Evolutionary conservation across 768 basidiomycete species (phyloP).

Genomic region (Arthromyces matolae): DNA sequence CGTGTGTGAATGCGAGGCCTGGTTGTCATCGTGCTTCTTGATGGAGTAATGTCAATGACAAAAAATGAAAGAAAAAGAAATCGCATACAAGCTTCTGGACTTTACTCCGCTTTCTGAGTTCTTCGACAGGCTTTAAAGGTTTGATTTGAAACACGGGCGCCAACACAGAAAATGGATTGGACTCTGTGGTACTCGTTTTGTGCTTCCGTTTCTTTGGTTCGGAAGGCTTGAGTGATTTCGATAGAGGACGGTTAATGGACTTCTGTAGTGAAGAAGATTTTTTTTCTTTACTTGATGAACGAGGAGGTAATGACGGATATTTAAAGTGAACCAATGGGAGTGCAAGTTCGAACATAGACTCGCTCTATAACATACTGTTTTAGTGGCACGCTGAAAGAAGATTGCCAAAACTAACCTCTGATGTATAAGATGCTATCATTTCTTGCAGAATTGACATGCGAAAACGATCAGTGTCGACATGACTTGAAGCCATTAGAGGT

Average conservation of each 20-base stretch:
- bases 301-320: not conserved
- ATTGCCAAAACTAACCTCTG: no score
- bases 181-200: no score
- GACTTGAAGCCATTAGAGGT: not conserved
- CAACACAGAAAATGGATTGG: not conserved
- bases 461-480: not conserved
- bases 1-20: no score
- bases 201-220: not conserved
- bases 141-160: not conserved
- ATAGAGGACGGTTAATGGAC: no score
- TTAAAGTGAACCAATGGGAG: not conserved
- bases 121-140: not conserved
- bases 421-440: not conserved
- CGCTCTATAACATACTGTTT: no score
- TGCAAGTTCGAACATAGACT: no score
- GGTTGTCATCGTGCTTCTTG: no score
- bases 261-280: not conserved
- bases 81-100: not conserved
- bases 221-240: not conserved
- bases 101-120: not conserved
- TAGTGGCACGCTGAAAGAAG: no score
- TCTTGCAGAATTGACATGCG: not conserved
- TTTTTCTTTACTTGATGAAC: not conserved
- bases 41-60: no score
- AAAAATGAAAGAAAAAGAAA: not conserved